Evolutionary conservation across 345 rosid genomes (phyloP).

Genomic region (Fremontodendron californicum): DNA sequence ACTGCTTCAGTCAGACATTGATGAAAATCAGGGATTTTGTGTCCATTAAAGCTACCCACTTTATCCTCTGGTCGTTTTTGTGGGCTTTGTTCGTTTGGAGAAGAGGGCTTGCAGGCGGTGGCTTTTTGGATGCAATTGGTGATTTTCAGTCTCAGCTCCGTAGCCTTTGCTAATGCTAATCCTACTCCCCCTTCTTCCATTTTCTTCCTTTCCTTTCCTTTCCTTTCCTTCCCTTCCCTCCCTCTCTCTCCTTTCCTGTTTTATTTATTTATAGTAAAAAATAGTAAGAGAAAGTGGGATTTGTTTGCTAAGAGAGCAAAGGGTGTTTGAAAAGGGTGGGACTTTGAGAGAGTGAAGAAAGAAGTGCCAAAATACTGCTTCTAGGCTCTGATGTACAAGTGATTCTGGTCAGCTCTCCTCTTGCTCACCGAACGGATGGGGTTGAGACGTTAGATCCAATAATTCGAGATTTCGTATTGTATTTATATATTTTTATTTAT

Average conservation of each 20-base stretch:
- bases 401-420: too few relatives aligned
- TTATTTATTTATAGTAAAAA: not conserved
- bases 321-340: too few relatives aligned
- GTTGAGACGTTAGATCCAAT: too few relatives aligned
- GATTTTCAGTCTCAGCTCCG: slow-evolving; percentile 67
- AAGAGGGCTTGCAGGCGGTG: not conserved
- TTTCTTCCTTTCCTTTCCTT: not conserved
- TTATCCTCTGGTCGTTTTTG: slow-evolving; percentile 12
- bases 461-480: too few relatives aligned
- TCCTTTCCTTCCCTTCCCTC: slow-evolving; percentile 2
- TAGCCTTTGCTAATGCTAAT: slow-evolving; percentile 67
- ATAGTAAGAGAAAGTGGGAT: not conserved
- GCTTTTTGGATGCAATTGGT: slow-evolving; percentile 53
- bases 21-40: slow-evolving; percentile 10
- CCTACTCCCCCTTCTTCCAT: slow-evolving; percentile 74
- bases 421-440: too few relatives aligned
- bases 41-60: slow-evolving; percentile 11
- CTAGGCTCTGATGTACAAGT: too few relatives aligned
- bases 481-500: too few relatives aligned
- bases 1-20: slow-evolving; percentile 21
- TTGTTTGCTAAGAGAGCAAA: not conserved
- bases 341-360: too few relatives aligned
- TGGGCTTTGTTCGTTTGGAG: not conserved
- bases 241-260: not conserved
- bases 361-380: too few relatives aligned